These are phyloP conservation scores for Physcomitrellopsis africana DNA, from an alignment of 225 moss, liverwort and hornwort genomes.

Conservation along the genomic window DNA sequence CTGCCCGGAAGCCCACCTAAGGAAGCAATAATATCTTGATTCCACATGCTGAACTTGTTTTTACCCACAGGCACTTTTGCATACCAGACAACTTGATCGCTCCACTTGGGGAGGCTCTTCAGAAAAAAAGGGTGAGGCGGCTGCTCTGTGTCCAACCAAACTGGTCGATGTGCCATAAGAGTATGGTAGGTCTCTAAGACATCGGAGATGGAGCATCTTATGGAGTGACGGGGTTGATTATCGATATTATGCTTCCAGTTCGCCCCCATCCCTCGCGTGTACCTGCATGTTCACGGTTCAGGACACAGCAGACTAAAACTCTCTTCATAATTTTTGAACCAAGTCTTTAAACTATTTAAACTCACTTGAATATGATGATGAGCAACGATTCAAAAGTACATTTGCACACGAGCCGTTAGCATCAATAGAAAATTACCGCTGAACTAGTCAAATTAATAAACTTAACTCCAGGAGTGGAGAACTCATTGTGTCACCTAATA, in stretches of 20 bases:
- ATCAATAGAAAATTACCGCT: too few species aligned
- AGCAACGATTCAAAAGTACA: too few species aligned
- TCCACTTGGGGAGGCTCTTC: constrained; percentile 45
- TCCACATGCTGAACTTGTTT: constrained; percentile 51
- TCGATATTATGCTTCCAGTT: constrained; percentile 38
- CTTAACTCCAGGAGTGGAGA: neutral
- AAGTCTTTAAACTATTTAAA: too few species aligned
- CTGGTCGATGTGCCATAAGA: constrained; percentile 46
- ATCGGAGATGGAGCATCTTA: constrained; percentile 40
- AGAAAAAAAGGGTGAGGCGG: constrained; percentile 41
- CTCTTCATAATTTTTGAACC: too few species aligned
- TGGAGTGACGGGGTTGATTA: constrained; percentile 34
- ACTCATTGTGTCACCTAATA: neutral
- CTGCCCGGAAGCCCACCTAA: constrained; percentile 41
- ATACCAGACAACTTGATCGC: constrained; percentile 45
- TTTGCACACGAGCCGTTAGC: too few species aligned
- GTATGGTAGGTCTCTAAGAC: constrained; percentile 42
- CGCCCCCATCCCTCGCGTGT: constrained; percentile 37
- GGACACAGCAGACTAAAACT: too few species aligned
- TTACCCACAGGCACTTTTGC: constrained; percentile 44
- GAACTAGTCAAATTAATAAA: neutral
- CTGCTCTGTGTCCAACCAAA: constrained; percentile 38
- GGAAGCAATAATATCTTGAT: constrained; percentile 42
- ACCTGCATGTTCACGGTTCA: constrained; percentile 26
- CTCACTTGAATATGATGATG: too few species aligned